Evolutionary conservation across 257 asterid genomes (phyloP).

Genomic region (Solanum ossicruentum): DNA sequence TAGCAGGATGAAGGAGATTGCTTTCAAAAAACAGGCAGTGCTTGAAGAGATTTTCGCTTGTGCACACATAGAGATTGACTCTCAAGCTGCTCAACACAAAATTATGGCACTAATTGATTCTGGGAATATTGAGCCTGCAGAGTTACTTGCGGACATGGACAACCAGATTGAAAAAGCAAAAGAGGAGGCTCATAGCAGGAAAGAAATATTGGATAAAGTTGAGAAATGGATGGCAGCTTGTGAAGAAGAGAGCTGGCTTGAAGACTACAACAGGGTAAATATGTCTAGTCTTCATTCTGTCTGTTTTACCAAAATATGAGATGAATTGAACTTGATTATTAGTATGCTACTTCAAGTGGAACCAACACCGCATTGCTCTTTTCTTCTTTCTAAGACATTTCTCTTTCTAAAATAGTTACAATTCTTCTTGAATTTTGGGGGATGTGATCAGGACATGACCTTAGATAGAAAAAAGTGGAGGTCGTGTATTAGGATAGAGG

Average conservation of each 20-base stretch:
- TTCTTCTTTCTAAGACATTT: neutral
- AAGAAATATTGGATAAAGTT: slow-evolving; percentile 91
- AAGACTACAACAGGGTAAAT: slow-evolving; percentile 82
- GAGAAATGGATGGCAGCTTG: slow-evolving; percentile 96
- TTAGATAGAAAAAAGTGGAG: too few species aligned
- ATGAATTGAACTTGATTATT: neutral
- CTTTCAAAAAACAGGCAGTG: slow-evolving; percentile 81
- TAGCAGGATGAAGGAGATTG: slow-evolving; percentile 94
- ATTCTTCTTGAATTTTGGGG: neutral
- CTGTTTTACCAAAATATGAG: neutral
- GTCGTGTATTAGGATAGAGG: too few species aligned
- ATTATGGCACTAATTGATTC: slow-evolving; percentile 71
- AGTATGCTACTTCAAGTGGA: neutral
- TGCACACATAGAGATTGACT: slow-evolving; percentile 81
- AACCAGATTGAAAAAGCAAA: slow-evolving; percentile 72
- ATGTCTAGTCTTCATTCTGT: neutral
- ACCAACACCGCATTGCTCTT: neutral
- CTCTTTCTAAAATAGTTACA: neutral
- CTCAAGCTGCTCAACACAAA: slow-evolving; percentile 65
- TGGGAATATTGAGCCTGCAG: slow-evolving; percentile 71
- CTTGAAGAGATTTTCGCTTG: slow-evolving; percentile 74
- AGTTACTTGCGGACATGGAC: slow-evolving; percentile 83
- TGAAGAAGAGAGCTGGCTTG: slow-evolving; percentile 98
- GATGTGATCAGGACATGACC: too few species aligned
- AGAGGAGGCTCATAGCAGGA: slow-evolving; percentile 85